Evolutionary conservation across 129 eudicot species (phyloP).

Genomic region (Chrysanthemum seticuspe): DNA sequence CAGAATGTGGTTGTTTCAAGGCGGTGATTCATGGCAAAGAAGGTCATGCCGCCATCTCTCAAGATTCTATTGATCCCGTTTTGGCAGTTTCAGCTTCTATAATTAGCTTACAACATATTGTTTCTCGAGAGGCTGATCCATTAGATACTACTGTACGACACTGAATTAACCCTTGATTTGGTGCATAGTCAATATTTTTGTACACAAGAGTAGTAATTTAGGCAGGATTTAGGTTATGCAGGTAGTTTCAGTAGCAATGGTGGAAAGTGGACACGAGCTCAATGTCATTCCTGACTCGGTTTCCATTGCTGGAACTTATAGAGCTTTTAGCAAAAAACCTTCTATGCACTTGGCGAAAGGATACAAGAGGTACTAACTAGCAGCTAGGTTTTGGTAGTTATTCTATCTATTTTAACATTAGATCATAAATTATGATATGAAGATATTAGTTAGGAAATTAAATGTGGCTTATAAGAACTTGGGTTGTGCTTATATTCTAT

Average conservation of each 20-base stretch:
- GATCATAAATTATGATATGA: no score
- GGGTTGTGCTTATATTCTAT: neutral
- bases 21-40: constrained; percentile 49
- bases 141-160: constrained; percentile 52
- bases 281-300: constrained; percentile 56
- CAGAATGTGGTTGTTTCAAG: constrained; percentile 70
- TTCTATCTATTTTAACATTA: no score
- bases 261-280: constrained; percentile 44
- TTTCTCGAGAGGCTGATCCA: constrained; percentile 71
- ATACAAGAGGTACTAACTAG: constrained; percentile 52
- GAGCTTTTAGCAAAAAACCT: constrained; percentile 60
- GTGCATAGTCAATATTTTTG: no score
- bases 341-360: constrained; percentile 52
- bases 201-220: no score
- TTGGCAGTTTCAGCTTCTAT: constrained; percentile 66
- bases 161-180: neutral
- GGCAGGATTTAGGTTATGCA: no score
- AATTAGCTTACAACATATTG: constrained; percentile 59
- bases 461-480: no score
- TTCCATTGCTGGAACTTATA: constrained; percentile 62
- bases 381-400: no score
- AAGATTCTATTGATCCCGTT: constrained; percentile 47
- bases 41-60: constrained; percentile 52
- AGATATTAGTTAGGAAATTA: no score
- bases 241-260: constrained; percentile 47